Evolutionary conservation across 495 filamentous ascomycete species (phyloP).

Genomic region (Talaromyces wortmannii): DNA sequence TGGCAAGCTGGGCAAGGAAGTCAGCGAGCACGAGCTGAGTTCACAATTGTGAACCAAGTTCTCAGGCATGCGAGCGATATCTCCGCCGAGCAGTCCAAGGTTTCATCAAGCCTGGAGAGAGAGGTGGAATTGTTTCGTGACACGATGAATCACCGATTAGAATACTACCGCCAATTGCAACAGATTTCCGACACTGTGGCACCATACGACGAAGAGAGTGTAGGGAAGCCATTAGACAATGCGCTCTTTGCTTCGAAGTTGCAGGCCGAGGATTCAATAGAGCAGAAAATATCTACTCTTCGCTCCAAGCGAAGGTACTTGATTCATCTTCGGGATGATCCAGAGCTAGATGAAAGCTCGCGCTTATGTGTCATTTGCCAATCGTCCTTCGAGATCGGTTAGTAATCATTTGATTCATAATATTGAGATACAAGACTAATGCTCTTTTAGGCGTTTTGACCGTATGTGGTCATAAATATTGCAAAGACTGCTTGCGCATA

Average conservation of each 20-base stretch:
- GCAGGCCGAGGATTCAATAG: conserved; percentile 39
- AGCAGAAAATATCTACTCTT: conserved; percentile 48
- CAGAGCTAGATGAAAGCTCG: conserved; percentile 44
- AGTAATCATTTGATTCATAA: conserved; percentile 11
- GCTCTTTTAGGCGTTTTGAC: conserved; percentile 56
- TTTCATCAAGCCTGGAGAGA: conserved; percentile 49
- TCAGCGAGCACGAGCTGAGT: conserved; percentile 55
- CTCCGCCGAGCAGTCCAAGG: conserved; percentile 58
- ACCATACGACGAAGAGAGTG: conserved; percentile 56
- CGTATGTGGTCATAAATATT: conserved; percentile 85
- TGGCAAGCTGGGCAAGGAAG: conserved; percentile 53
- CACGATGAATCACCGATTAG: conserved; percentile 73
- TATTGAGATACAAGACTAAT: conserved; percentile 5
- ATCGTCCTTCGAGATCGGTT: conserved; percentile 61
- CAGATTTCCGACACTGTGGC: conserved; percentile 78
- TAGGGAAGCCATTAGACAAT: conserved; percentile 33
- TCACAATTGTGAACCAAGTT: conserved; percentile 49
- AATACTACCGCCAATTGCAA: conserved; percentile 86
- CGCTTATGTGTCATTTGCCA: conserved; percentile 78
- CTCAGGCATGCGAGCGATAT: conserved; percentile 55
- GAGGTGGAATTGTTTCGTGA: conserved; percentile 72
- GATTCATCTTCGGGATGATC: conserved; percentile 51
- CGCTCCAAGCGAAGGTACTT: conserved; percentile 71
- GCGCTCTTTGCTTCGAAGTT: conserved; percentile 25
- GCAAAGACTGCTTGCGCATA: conserved; percentile 69